These are phyloP conservation scores for Trichosporon sp. DNA, from an alignment of 1,284 basidiomycete species.

Conservation along the genomic window DNA sequence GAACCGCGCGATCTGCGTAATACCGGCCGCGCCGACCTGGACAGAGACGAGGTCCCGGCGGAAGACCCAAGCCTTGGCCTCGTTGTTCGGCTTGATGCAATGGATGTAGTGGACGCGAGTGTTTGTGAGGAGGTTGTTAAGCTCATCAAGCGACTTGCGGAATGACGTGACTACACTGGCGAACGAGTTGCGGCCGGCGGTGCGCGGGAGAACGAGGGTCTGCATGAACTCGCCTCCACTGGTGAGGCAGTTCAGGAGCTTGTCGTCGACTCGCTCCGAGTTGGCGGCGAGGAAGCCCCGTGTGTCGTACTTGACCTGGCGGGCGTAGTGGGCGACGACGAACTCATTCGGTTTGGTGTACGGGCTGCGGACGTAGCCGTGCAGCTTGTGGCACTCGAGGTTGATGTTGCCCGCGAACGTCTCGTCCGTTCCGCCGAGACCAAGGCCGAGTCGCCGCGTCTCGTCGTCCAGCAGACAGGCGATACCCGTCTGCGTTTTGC, in stretches of 20 bases:
- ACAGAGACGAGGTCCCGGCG: conserved; percentile 26
- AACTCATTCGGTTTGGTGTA: conserved; percentile 28
- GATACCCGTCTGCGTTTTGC: conserved; percentile 28
- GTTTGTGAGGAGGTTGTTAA: conserved; percentile 26
- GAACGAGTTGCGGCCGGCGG: conserved; percentile 21
- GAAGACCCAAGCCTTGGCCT: conserved; percentile 26
- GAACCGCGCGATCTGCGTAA: conserved; percentile 32
- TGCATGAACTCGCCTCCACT: conserved; percentile 2
- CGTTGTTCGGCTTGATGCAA: conserved; percentile 35
- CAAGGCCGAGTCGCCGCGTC: conserved; percentile 29
- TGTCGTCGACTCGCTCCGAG: conserved; percentile 32
- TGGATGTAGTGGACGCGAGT: conserved; percentile 33
- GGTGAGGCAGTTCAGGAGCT: conserved; percentile 23
- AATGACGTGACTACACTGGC: conserved; percentile 31
- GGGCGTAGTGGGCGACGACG: conserved; percentile 31
- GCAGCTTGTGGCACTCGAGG: conserved; percentile 26
- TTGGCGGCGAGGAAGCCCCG: conserved; percentile 31
- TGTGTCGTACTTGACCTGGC: conserved; percentile 29
- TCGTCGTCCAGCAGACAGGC: conserved; percentile 33
- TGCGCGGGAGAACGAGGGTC: conserved; percentile 6
- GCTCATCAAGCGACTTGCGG: conserved; percentile 30
- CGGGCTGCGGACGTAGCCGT: conserved; percentile 26
- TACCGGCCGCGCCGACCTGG: conserved; percentile 31
- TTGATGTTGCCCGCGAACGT: conserved; percentile 29
- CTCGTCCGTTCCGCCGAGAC: conserved; percentile 29